These are phyloP conservation scores for Pontederia crassipes DNA, from an alignment of 176 grass and related monocot genomes.

Conservation along the genomic window DNA sequence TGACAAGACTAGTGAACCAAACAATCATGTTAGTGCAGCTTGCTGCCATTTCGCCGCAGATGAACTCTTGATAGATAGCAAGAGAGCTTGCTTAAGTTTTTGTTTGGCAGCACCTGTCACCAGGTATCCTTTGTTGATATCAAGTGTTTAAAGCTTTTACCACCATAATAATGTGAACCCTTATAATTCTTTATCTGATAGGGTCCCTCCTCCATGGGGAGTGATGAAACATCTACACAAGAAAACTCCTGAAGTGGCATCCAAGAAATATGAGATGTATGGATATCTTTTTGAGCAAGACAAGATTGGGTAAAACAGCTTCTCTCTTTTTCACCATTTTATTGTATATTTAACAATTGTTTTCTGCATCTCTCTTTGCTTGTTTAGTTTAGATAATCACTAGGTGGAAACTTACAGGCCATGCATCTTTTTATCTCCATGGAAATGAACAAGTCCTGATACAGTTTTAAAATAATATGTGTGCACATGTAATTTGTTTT, in stretches of 20 bases:
- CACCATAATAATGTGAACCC: not conserved
- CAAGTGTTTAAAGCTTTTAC: not conserved
- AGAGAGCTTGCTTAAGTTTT: conserved; percentile 80
- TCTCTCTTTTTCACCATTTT: not conserved
- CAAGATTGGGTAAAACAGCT: conserved; percentile 43
- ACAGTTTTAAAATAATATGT: too few species aligned
- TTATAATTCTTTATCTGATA: conserved; percentile 26
- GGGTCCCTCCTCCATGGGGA: conserved; percentile 76
- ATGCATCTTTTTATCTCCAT: too few species aligned
- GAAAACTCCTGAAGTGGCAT: conserved; percentile 74
- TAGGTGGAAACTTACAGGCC: too few species aligned
- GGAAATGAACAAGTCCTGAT: too few species aligned
- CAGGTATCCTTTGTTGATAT: conserved; percentile 31
- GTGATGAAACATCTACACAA: conserved; percentile 90
- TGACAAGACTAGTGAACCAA: conserved; percentile 58
- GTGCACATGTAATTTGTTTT: too few species aligned
- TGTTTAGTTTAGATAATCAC: too few species aligned
- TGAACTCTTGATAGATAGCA: conserved; percentile 65
- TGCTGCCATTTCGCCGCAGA: conserved; percentile 79
- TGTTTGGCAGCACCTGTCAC: conserved; percentile 75
- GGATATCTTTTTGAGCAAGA: conserved; percentile 69
- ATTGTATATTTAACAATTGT: not conserved
- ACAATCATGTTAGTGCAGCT: conserved; percentile 57
- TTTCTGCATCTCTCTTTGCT: too few species aligned
- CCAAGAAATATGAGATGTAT: conserved; percentile 73